Evolutionary conservation across 495 filamentous ascomycete species (phyloP), one percentile per base, ranked within the genome.

Genomic region (Penicillium verhagenii): DNA sequence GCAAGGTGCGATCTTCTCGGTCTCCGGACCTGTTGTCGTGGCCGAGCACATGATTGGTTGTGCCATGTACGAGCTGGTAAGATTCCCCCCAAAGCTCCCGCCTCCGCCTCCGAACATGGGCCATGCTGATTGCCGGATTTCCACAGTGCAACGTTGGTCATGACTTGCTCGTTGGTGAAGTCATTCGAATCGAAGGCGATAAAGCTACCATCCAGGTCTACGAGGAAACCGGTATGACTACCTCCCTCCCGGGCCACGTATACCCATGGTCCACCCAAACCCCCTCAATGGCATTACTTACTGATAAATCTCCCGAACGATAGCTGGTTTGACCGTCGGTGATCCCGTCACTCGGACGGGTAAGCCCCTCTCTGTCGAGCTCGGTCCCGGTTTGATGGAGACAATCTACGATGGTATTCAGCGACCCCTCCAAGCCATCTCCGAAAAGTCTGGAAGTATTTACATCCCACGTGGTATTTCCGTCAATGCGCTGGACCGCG

Each of bases 371-470:
- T 95, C 92, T 44, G 94, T 99, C 69, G 95, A 99, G 74, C 86
- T 97, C 50, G 94, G 94, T 24, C 94, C 94, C 58, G 94, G 95
- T 64, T 75, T 99, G 75, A 90, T 98, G 85, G 92, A 97, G 77
- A 98, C 95, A 48, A 98, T 98, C 69, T 98, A 98, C 78, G 95
- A 99, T 69, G 94, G 94, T 69, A 97, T 99, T 63, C 94, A 99
- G 71, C 89, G 94, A 56, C 94, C 94, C 52, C 84, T 99, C 59
- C 86, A 85, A 67, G 84, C 82, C 52, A 99, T 99, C 65, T 79
- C 87, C 52, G 77, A 86, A 43, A 72, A 84, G 46, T 85, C 89
- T 13, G 74, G 89, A 56, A 87, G 90, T 68, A 98, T 98, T 70
- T 97, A 97, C 65, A 99, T 99, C 58, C 94, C 94, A 56, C 89